Percentiles rank a stretch among this genome's conserved stretches.
Evolutionary conservation across 345 rosid species (phyloP).

Genomic region (Hibiscus syriacus): DNA sequence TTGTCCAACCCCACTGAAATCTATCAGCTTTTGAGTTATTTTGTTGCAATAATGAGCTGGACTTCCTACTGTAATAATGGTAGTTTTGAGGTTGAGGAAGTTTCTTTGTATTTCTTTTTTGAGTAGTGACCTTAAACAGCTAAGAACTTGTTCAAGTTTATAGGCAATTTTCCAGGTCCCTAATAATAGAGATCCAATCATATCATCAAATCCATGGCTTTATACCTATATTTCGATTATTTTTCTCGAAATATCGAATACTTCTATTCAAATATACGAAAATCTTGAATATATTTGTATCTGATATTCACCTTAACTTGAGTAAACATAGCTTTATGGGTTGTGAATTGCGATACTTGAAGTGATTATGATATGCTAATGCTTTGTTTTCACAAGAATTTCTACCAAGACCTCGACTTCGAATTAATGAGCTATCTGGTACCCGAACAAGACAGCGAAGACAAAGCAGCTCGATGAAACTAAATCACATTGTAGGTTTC

Average conservation of each 20-base stretch:
- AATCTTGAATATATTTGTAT: neutral
- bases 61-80: neutral
- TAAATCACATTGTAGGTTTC: too few relatives aligned
- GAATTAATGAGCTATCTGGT: too few relatives aligned
- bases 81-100: neutral
- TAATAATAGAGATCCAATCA: neutral
- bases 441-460: too few relatives aligned
- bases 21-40: neutral
- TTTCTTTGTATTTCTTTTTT: neutral
- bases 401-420: too few relatives aligned
- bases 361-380: too few relatives aligned
- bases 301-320: too few relatives aligned
- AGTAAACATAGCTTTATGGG: too few relatives aligned
- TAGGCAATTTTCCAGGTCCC: neutral
- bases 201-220: too few relatives aligned
- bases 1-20: conserved; percentile 29
- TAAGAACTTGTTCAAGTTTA: neutral
- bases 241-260: too few relatives aligned
- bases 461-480: too few relatives aligned
- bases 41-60: neutral
- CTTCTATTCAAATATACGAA: neutral
- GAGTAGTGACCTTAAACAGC: neutral
- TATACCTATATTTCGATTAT: neutral
- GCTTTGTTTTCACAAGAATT: too few relatives aligned
- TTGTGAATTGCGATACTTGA: too few relatives aligned